A percentile compares a stretch with the other conserved stretches of the same genome.
These are phyloP conservation scores for Chytriomyces sp. DNA, from an alignment of 192 early-diverging fungal species.

Conservation along the genomic window DNA sequence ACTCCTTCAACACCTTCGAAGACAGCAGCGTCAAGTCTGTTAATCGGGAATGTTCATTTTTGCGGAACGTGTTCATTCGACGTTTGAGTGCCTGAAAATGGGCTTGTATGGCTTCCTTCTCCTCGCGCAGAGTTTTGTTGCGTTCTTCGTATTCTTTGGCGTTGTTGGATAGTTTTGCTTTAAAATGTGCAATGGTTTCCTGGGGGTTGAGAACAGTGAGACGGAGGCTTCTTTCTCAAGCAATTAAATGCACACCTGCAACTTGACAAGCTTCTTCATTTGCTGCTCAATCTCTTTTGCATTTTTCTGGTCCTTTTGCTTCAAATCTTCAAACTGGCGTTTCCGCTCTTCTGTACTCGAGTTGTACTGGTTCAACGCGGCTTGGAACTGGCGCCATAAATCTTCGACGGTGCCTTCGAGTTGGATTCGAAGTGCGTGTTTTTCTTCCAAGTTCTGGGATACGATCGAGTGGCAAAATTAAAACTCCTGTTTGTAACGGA, in stretches of 20 bases:
- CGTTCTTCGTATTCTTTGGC: constrained; percentile 58
- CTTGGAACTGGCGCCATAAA: constrained; percentile 63
- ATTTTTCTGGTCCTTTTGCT: constrained; percentile 63
- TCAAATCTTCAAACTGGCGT: constrained; percentile 67
- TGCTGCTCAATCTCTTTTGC: constrained; percentile 67
- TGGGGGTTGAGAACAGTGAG: constrained; percentile 5
- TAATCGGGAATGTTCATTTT: constrained; percentile 54
- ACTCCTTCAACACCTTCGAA: constrained; percentile 51
- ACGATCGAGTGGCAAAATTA: not conserved
- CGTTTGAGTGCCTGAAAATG: constrained; percentile 64
- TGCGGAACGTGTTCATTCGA: constrained; percentile 61
- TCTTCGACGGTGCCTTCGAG: constrained; percentile 68
- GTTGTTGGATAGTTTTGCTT: constrained; percentile 49
- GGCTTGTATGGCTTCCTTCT: constrained; percentile 61
- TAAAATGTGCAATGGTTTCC: constrained; percentile 63
- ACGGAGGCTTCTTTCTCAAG: not conserved
- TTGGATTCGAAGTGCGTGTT: constrained; percentile 66
- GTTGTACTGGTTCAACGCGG: constrained; percentile 64
- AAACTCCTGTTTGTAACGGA: too few species aligned
- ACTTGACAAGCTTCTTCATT: constrained; percentile 64
- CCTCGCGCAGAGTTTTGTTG: constrained; percentile 52
- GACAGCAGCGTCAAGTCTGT: constrained; percentile 57
- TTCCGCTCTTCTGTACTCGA: constrained; percentile 62
- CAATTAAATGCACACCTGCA: constrained; percentile 41
- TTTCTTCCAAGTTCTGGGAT: constrained; percentile 63